A percentile compares a stretch with the other conserved stretches of the same genome.
These are phyloP conservation scores for Leucosporidium yakuticum DNA, from an alignment of 768 basidiomycete species.

Conservation along the genomic window DNA sequence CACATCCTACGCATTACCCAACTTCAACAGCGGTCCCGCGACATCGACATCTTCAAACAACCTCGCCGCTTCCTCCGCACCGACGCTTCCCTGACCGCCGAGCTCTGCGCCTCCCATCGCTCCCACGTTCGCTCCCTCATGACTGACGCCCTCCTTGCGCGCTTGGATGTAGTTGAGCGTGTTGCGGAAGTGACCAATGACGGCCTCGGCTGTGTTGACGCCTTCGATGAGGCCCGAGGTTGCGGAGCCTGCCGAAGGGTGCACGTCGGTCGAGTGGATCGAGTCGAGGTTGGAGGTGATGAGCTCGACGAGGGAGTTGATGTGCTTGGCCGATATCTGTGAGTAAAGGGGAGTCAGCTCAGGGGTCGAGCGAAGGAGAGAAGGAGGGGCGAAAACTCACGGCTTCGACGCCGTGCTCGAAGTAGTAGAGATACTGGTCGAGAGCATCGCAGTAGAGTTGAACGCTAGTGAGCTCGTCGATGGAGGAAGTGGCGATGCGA, in stretches of 20 bases:
- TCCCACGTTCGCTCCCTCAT: background rate
- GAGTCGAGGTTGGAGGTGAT: conserved; percentile 91
- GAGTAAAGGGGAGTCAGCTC: background rate
- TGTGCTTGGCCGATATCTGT: conserved; percentile 88
- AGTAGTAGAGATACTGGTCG: conserved; percentile 92
- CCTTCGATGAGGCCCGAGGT: conserved; percentile 87
- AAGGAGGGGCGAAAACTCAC: conserved; percentile 49
- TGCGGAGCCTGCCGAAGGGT: conserved; percentile 64
- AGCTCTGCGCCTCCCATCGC: background rate
- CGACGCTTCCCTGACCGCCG: conserved; percentile 6
- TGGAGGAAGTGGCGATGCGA: conserved; percentile 90
- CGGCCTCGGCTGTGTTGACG: conserved; percentile 88
- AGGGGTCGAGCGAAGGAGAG: too few relatives aligned
- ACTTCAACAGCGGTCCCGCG: conserved; percentile 25
- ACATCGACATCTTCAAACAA: conserved; percentile 28
- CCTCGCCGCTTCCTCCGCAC: conserved; percentile 14
- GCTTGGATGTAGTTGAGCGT: conserved; percentile 54
- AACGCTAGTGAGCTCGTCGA: conserved; percentile 92
- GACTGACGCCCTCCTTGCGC: conserved; percentile 23
- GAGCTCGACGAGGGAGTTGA: conserved; percentile 91
- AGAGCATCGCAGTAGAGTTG: conserved; percentile 94
- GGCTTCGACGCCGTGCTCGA: conserved; percentile 84
- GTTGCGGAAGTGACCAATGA: conserved; percentile 85
- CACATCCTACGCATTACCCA: background rate
- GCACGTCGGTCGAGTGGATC: conserved; percentile 77